phyloP scores from a whole-genome alignment of 192 early-diverging fungal species.

The Coemansia asiatica region DNA sequence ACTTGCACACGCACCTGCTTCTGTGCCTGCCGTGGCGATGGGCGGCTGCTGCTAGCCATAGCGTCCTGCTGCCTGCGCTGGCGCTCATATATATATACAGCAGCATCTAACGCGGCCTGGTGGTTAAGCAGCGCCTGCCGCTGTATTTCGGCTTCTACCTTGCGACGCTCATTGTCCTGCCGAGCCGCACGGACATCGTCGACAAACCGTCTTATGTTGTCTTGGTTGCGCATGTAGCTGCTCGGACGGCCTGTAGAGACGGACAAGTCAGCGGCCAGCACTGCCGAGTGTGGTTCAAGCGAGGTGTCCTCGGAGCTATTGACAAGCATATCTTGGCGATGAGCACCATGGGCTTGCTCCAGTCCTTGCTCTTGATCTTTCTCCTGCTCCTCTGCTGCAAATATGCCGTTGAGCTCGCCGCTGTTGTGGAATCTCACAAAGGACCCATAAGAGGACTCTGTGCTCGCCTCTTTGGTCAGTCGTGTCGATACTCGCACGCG shows the following conservation, averaged over 20 bases:
- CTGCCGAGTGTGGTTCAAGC: constrained; percentile 11
- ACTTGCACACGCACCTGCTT: background rate
- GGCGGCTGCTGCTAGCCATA: constrained; percentile 9
- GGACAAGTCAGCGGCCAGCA: background rate
- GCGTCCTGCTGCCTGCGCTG: constrained; percentile 23
- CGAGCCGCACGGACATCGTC: constrained; percentile 35
- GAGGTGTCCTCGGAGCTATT: background rate
- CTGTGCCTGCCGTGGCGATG: constrained; percentile 6
- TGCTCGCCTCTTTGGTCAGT: constrained; percentile 22
- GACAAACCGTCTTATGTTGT: constrained; percentile 40
- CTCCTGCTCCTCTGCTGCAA: constrained; percentile 4
- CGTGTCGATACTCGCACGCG: constrained; percentile 44
- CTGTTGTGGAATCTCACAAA: constrained; percentile 55
- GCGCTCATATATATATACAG: constrained; percentile 42
- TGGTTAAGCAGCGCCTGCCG: constrained; percentile 27
- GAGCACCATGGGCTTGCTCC: too few species aligned
- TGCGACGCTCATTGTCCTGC: constrained; percentile 27
- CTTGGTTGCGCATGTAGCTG: constrained; percentile 38
- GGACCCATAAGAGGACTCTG: constrained; percentile 50
- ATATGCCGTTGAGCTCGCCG: constrained; percentile 50
- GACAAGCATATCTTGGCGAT: background rate
- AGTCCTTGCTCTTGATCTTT: background rate
- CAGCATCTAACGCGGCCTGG: constrained; percentile 44
- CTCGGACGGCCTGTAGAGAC: background rate
- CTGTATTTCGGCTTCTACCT: constrained; percentile 21